Conservation (phyloP, 257 asterid genomes). For the Ligustrum vulgare region DNA sequence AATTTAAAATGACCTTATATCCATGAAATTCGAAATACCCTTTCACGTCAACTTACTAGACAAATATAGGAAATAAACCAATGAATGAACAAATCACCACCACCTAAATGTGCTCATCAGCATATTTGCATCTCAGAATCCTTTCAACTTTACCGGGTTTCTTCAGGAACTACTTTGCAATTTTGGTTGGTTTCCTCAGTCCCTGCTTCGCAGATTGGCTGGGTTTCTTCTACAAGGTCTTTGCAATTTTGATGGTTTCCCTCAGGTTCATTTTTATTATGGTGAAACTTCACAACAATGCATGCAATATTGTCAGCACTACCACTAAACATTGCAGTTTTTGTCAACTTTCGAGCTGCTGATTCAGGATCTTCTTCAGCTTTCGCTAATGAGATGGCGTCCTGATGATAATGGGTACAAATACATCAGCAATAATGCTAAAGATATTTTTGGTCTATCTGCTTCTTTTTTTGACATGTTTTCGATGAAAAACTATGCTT, state of each 20-base stretch:
- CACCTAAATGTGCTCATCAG: not conserved
- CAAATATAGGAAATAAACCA: slow-evolving; percentile 22
- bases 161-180: slow-evolving; percentile 8
- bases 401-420: slow-evolving; percentile 45
- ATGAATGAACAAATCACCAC: slow-evolving; percentile 37
- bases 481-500: not conserved
- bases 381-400: slow-evolving; percentile 76
- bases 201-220: not conserved
- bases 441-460: not conserved
- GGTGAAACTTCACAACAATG: slow-evolving; percentile 50
- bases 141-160: slow-evolving; percentile 3
- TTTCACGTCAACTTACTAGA: slow-evolving; percentile 10
- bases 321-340: slow-evolving; percentile 87
- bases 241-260: not conserved
- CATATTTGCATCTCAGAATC: not conserved
- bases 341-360: slow-evolving; percentile 90
- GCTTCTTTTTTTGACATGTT: too few relatives aligned
- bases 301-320: slow-evolving; percentile 98
- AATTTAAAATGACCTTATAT: slow-evolving; percentile 16
- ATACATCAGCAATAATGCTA: not conserved
- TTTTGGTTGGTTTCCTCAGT: not conserved
- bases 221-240: not conserved
- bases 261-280: not conserved
- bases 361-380: slow-evolving; percentile 78
- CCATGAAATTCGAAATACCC: slow-evolving; percentile 18